Evolutionary conservation across 1,284 basidiomycete genomes (phyloP).

Genomic region (Golubevia sp.): DNA sequence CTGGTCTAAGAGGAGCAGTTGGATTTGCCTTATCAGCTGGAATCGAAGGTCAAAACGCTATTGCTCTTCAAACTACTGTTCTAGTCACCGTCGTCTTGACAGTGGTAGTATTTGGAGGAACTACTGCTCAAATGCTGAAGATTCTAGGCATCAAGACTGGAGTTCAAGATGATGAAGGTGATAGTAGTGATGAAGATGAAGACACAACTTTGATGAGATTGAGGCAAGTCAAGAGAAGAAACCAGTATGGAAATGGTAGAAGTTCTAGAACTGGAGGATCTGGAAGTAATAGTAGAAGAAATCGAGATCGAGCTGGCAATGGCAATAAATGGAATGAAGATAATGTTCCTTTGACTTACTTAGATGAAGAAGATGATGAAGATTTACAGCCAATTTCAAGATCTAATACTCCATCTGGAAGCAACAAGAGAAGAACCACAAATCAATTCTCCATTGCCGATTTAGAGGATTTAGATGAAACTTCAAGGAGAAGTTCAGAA

Average conservation of each 20-base stretch:
- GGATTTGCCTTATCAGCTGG: slow-evolving; percentile 95
- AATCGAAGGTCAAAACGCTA: slow-evolving; percentile 87
- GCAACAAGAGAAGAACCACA: no score
- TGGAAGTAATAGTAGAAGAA: neutral
- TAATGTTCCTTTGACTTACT: neutral
- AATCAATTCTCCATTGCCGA: no score
- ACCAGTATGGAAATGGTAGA: no score
- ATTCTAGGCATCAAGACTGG: slow-evolving; percentile 94
- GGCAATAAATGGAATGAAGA: neutral
- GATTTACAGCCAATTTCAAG: no score
- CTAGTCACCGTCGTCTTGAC: slow-evolving; percentile 94
- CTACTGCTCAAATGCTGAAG: slow-evolving; percentile 94
- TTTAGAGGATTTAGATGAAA: no score
- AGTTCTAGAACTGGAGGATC: no score
- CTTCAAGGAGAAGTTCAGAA: no score
- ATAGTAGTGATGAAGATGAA: slow-evolving; percentile 78
- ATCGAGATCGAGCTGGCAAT: neutral
- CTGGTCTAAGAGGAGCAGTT: slow-evolving; percentile 91
- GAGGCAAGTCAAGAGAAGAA: neutral
- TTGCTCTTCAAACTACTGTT: slow-evolving; percentile 89
- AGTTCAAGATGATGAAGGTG: slow-evolving; percentile 81
- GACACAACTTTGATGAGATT: slow-evolving; percentile 58
- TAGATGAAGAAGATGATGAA: neutral
- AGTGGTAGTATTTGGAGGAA: slow-evolving; percentile 92
- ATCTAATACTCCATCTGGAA: no score